Percentiles rank a stretch among this genome's conserved stretches.
Conservation (phyloP, 2,329 filamentous ascomycete genomes). For the Grosmannia penicillata region DNA sequence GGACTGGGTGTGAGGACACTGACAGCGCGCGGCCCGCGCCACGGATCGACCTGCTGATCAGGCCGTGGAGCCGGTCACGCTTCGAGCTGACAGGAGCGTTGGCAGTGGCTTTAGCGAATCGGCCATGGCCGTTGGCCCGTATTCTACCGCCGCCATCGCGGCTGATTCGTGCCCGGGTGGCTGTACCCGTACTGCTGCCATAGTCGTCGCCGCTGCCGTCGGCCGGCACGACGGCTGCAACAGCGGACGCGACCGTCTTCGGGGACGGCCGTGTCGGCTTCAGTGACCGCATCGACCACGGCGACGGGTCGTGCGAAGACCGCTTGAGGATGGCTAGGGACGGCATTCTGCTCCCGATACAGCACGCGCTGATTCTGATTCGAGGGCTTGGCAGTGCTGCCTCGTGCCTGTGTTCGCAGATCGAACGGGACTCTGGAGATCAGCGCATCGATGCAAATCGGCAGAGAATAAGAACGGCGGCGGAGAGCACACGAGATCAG, state of each 20-base stretch:
- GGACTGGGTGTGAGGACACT: slow-evolving; percentile 9
- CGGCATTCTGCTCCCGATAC: too few relatives aligned
- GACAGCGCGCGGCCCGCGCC: slow-evolving; percentile 7
- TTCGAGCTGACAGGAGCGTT: too few relatives aligned
- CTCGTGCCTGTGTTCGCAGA: too few relatives aligned
- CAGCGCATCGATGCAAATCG: too few relatives aligned
- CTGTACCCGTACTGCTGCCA: not conserved
- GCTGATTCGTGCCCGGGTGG: too few relatives aligned
- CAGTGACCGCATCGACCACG: slow-evolving; percentile 5
- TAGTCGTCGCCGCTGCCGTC: not conserved
- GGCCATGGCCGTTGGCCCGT: too few relatives aligned
- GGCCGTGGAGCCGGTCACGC: slow-evolving; percentile 15
- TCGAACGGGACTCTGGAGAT: too few relatives aligned
- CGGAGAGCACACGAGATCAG: too few relatives aligned
- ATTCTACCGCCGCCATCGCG: too few relatives aligned
- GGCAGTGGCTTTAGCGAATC: too few relatives aligned
- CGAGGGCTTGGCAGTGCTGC: too few relatives aligned
- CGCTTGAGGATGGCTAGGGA: slow-evolving; percentile 18
- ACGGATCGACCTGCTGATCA: slow-evolving; percentile 13
- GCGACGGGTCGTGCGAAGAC: slow-evolving; percentile 10
- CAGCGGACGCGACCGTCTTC: not conserved
- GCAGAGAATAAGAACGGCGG: too few relatives aligned
- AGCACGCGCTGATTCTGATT: not conserved
- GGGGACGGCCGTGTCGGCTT: not conserved
- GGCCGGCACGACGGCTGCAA: not conserved